Base-by-base conservation (phyloP, 1,139 yeast species). In the Diutina pseudorugosa region DNA sequence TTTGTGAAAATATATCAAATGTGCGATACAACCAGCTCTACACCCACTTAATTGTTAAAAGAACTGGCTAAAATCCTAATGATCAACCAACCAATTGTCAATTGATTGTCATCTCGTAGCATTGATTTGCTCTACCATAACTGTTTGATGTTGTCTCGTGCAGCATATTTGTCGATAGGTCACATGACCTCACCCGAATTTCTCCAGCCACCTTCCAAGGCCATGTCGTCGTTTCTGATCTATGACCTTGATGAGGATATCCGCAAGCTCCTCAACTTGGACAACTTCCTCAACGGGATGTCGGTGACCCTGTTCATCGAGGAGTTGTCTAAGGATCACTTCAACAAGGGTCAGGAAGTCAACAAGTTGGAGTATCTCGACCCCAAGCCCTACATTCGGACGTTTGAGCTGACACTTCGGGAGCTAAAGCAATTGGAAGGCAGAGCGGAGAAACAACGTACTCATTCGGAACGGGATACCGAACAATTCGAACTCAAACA, bases 311-410 rank as follows among this genome's bases (percentile, higher is more conserved):
- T 87, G 53, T 91, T 93, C 64, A 81, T 93, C 25, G 96, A 91
- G 64, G 85, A 81, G 62, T 72, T 93, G 59, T 82, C 94, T 57
- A 82, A 82, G 60, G 90, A 84, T 60, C 86, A 84, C 58, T 71
- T 78, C 41, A 63, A 77, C 48, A 77, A 73, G 61, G 77, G 77
- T 16, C 77, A 80, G 7, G 82, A 77, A 57, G 82, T 79, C 51
- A 76, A 77, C 59, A 72, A 77, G 52, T 64, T 77, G 44, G 79
- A 77, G 52, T 77, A 77, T 63, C 65, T 85, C 53, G 97, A 93
- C 64, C 97, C 98, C 1, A 90, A 88, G 60, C 98, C 98, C 1
- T 91, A 88, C 64, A 93, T 93, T 53, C 78, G 96, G 61, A 88
- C 96, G 0, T 91, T 93, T 66, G 98, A 91, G 65, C 82, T 93